These are phyloP conservation scores for Flaveria trinervia DNA, from an alignment of 129 eudicot species.

Conservation along the genomic window DNA sequence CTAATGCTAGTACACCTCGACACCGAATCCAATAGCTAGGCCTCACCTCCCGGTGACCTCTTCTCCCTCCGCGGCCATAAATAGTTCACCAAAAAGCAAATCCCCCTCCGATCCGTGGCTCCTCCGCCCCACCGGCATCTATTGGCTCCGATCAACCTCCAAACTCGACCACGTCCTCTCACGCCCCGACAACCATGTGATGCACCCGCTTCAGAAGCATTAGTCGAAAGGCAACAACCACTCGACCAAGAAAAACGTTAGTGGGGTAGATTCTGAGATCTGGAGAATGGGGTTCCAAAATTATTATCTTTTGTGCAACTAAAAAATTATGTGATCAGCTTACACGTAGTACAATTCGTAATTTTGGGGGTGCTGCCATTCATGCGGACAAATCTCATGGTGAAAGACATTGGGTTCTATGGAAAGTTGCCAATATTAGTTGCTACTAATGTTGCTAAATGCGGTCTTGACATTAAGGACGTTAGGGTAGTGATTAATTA, in stretches of 20 bases:
- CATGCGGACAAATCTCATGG: constrained; percentile 91
- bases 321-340: constrained; percentile 83
- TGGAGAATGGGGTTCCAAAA: constrained; percentile 81
- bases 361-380: constrained; percentile 89
- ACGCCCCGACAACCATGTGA: too few species aligned
- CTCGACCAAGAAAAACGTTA: too few species aligned
- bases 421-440: constrained; percentile 81
- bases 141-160: too few species aligned
- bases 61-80: neutral
- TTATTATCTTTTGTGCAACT: constrained; percentile 81
- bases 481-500: too few species aligned
- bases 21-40: constrained; percentile 90
- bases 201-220: too few species aligned
- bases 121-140: too few species aligned
- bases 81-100: too few species aligned
- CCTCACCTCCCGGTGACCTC: too few species aligned
- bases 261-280: constrained; percentile 89
- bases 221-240: too few species aligned
- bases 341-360: constrained; percentile 70
- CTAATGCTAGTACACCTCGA: constrained; percentile 60
- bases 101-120: too few species aligned
- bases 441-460: constrained; percentile 96
- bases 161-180: too few species aligned
- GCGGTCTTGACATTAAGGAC: constrained; percentile 88
- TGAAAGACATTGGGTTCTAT: constrained; percentile 78